Evolutionary conservation across 2,329 filamentous ascomycete species (phyloP).

Genomic region (Colletotrichum echinochloae): DNA sequence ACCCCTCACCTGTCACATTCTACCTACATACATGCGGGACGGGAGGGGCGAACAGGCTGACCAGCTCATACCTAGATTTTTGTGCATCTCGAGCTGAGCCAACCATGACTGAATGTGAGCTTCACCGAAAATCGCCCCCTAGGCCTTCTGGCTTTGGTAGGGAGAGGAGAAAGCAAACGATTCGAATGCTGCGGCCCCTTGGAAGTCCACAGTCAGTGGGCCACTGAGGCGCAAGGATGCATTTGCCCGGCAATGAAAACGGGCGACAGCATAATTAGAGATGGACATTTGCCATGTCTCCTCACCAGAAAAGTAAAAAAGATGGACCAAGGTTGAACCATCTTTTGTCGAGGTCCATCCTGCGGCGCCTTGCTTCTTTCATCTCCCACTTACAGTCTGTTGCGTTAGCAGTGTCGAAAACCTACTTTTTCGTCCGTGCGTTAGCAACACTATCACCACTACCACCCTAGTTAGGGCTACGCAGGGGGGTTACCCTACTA

Average conservation of each 20-base stretch:
- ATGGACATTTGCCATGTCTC: slow-evolving; percentile 8
- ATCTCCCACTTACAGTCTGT: neutral
- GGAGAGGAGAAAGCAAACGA: neutral
- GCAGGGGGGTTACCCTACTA: too few relatives aligned
- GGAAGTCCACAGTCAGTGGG: neutral
- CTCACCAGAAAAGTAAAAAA: slow-evolving; percentile 18
- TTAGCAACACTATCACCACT: too few relatives aligned
- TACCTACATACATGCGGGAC: too few relatives aligned
- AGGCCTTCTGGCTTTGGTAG: neutral
- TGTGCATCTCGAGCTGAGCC: neutral
- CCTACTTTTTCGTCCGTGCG: too few relatives aligned
- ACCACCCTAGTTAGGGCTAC: too few relatives aligned
- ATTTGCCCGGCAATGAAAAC: slow-evolving; percentile 4
- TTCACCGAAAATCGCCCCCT: neutral
- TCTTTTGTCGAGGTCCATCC: neutral
- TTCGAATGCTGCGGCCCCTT: neutral
- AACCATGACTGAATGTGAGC: neutral
- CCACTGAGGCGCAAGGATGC: neutral
- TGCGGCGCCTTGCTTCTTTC: neutral
- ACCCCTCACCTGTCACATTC: neutral
- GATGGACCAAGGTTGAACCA: neutral
- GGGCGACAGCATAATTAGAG: neutral
- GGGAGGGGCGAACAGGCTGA: neutral
- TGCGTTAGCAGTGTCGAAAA: too few relatives aligned
- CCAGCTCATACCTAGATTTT: neutral